These are phyloP conservation scores for Scheffersomyces illinoinensis DNA, from an alignment of 1,139 yeast species.

Conservation along the genomic window DNA sequence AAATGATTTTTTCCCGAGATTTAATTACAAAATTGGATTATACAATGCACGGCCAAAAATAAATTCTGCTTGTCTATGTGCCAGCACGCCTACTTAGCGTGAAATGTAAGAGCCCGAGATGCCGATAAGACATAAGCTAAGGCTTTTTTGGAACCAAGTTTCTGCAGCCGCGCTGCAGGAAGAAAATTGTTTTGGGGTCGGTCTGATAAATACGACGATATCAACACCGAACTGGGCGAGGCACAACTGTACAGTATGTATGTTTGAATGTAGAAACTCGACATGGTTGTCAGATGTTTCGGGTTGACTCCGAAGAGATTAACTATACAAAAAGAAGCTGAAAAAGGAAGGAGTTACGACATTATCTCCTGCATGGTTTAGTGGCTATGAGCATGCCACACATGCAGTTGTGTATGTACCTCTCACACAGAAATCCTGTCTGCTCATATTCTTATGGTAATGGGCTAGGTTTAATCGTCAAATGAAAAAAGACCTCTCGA, in stretches of 20 bases:
- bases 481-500: neutral
- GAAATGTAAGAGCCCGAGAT: neutral
- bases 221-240: neutral
- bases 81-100: neutral
- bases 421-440: neutral
- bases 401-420: neutral
- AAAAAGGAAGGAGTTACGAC: neutral
- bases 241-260: neutral
- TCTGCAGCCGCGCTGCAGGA: neutral
- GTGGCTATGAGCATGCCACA: neutral
- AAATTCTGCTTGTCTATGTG: neutral
- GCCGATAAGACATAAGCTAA: neutral
- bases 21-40: neutral
- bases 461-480: neutral
- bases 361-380: neutral
- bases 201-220: neutral
- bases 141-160: neutral
- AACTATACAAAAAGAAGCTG: neutral
- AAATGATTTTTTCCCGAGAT: conserved; percentile 8
- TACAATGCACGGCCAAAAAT: neutral
- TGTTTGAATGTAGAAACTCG: neutral
- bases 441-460: neutral
- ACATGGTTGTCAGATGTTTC: neutral
- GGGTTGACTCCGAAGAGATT: neutral
- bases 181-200: neutral